phyloP scores from a whole-genome alignment of 2,329 filamentous ascomycete genomes.

The Colletotrichum sidae region DNA sequence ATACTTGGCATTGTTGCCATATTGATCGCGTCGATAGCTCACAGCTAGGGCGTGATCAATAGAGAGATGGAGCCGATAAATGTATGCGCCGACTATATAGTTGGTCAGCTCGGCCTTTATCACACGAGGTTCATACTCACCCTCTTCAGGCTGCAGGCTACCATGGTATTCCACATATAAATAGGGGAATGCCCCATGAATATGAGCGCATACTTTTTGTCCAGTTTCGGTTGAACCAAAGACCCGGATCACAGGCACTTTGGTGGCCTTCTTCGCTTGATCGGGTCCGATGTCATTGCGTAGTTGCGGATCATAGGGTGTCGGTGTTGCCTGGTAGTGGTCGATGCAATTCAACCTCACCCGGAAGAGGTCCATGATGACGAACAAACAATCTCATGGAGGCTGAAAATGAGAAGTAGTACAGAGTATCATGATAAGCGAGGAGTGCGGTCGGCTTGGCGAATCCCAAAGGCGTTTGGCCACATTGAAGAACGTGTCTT shows the following conservation, averaged over 20 bases:
- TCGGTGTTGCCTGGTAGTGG: slow-evolving; percentile 86
- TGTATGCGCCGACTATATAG: slow-evolving; percentile 78
- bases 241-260: slow-evolving; percentile 86
- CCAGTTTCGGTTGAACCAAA: slow-evolving; percentile 95
- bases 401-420: neutral
- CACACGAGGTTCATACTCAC: slow-evolving; percentile 57
- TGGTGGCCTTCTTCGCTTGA: slow-evolving; percentile 72
- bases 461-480: slow-evolving; percentile 6
- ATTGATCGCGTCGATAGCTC: slow-evolving; percentile 82
- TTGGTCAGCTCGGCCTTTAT: slow-evolving; percentile 1
- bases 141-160: slow-evolving; percentile 72
- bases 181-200: slow-evolving; percentile 96
- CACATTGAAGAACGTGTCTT: neutral
- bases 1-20: slow-evolving; percentile 74
- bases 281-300: slow-evolving; percentile 71
- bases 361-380: slow-evolving; percentile 77
- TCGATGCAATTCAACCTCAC: slow-evolving; percentile 96
- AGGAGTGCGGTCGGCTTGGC: too few relatives aligned
- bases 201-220: slow-evolving; percentile 94
- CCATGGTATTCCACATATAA: slow-evolving; percentile 90
- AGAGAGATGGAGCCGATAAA: slow-evolving; percentile 81
- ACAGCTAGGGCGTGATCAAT: slow-evolving; percentile 91
- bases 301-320: slow-evolving; percentile 83
- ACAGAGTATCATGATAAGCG: slow-evolving; percentile 5
- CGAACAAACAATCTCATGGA: slow-evolving; percentile 19